These are phyloP conservation scores for Botrytis elliptica DNA, from an alignment of 2,329 filamentous ascomycete genomes.

Conservation along the genomic window DNA sequence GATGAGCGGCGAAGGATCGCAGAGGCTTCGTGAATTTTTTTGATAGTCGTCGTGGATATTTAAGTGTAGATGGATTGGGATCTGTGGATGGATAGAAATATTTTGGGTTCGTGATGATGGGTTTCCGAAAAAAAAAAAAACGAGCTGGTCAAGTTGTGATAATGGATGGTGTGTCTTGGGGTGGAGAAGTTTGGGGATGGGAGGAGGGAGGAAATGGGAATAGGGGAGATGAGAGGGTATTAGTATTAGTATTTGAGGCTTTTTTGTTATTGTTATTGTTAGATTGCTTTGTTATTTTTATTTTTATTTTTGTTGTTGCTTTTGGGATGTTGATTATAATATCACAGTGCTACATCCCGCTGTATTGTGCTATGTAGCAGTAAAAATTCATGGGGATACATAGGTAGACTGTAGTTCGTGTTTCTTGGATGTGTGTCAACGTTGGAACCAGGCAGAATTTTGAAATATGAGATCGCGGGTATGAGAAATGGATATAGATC, in stretches of 20 bases:
- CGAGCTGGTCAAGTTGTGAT: no score
- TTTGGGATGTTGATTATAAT: background rate
- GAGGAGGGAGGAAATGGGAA: background rate
- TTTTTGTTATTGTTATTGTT: no score
- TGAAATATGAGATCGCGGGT: background rate
- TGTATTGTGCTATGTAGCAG: background rate
- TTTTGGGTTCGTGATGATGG: background rate
- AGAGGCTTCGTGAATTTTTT: no score
- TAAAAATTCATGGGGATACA: background rate
- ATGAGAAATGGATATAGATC: background rate
- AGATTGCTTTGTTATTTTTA: no score
- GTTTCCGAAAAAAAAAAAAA: no score
- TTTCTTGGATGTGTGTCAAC: background rate
- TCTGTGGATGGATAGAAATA: background rate
- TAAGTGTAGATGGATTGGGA: background rate
- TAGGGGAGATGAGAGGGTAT: background rate
- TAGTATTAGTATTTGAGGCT: no score
- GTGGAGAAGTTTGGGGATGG: background rate
- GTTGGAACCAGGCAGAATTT: background rate
- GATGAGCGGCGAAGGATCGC: no score
- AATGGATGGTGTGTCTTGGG: background rate
- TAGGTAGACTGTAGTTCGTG: background rate
- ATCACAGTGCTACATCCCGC: no score
- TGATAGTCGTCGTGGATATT: fast-evolving
- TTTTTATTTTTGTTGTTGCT: no score